Percentiles rank a stretch among this genome's conserved stretches.
Evolutionary conservation across 2,329 filamentous ascomycete species (phyloP).

Genomic region (Claviceps cyperi): DNA sequence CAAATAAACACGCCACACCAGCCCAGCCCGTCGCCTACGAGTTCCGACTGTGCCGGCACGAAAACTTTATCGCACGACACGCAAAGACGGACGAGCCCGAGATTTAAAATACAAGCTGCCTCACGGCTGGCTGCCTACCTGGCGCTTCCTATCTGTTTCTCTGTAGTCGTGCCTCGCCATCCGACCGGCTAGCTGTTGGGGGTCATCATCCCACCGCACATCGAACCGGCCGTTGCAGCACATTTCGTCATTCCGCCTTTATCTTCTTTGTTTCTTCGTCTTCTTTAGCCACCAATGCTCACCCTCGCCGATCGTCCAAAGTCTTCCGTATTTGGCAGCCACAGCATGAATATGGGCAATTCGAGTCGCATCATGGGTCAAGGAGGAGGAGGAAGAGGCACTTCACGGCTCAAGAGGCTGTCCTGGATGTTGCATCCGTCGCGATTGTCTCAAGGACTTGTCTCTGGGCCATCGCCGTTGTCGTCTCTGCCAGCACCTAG

Average conservation of each 20-base stretch:
- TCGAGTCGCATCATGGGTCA: constrained; percentile 2
- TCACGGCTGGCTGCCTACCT: neutral
- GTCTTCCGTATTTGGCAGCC: constrained; percentile 4
- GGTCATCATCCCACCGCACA: neutral
- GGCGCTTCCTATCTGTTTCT: neutral
- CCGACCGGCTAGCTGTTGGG: neutral
- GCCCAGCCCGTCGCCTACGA: neutral
- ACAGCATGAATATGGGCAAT: constrained; percentile 1
- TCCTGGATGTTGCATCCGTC: constrained; percentile 10
- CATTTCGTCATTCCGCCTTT: neutral
- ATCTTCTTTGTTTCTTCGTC: neutral
- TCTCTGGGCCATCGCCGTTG: constrained; percentile 29
- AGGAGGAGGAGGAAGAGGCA: constrained; percentile 3
- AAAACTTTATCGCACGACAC: neutral
- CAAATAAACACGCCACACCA: neutral
- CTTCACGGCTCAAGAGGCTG: constrained; percentile 4
- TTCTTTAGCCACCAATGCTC: constrained; percentile 6
- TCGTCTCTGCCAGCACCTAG: constrained; percentile 5
- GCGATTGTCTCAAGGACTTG: constrained; percentile 18
- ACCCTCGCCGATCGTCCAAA: constrained; percentile 5
- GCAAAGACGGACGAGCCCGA: neutral
- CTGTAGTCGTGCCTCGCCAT: neutral
- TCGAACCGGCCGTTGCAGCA: neutral
- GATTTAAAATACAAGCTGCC: neutral
- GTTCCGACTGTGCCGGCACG: neutral